Evolutionary conservation across 2,329 filamentous ascomycete species (phyloP).

Genomic region (Aureobasidium sp.): DNA sequence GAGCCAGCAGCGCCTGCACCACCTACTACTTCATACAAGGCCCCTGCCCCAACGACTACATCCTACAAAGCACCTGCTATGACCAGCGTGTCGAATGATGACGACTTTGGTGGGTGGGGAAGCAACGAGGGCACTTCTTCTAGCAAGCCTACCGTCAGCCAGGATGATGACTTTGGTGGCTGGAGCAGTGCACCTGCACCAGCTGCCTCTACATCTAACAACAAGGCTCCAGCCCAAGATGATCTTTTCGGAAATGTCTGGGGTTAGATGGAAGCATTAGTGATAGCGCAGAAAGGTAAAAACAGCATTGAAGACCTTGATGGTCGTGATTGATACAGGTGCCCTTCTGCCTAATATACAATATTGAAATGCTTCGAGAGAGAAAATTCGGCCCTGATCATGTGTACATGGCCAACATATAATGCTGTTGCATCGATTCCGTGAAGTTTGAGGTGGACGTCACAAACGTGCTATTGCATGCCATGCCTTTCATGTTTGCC

Average conservation of each 20-base stretch:
- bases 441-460: not conserved
- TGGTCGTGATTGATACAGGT: slow-evolving; percentile 6
- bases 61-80: slow-evolving; percentile 31
- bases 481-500: not conserved
- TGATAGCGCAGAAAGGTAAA: not conserved
- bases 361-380: not conserved
- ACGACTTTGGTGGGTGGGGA: slow-evolving; percentile 59
- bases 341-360: not conserved
- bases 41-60: slow-evolving; percentile 28
- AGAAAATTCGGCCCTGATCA: not conserved
- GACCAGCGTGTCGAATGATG: slow-evolving; percentile 41
- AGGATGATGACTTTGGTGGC: slow-evolving; percentile 92
- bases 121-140: slow-evolving; percentile 40
- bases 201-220: slow-evolving; percentile 39
- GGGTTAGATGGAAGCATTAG: slow-evolving; percentile 49
- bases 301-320: slow-evolving; percentile 1
- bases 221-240: slow-evolving; percentile 54
- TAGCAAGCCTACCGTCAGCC: slow-evolving; percentile 51
- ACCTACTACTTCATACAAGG: slow-evolving; percentile 27
- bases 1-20: slow-evolving; percentile 39
- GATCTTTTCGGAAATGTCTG: slow-evolving; percentile 96
- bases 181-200: slow-evolving; percentile 67
- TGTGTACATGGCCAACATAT: not conserved
- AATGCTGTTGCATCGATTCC: not conserved
- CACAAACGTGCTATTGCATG: not conserved